A percentile compares a stretch with the other conserved stretches of the same genome.
Conservation (phyloP, 495 filamentous ascomycete species). For the Articulospora tetracladia region DNA sequence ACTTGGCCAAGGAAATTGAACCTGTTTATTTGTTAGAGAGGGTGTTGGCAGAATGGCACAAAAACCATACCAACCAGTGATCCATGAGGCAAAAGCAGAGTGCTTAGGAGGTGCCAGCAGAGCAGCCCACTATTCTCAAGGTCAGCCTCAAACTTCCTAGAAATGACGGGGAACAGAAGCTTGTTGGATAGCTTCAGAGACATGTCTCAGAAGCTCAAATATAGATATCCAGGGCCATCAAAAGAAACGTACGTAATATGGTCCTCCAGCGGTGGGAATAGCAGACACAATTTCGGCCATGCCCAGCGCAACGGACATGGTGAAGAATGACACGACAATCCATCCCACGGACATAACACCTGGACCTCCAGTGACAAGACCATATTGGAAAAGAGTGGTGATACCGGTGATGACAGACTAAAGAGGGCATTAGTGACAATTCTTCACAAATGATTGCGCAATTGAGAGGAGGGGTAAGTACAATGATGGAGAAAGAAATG, state of each 20-base stretch:
- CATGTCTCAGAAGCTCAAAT: no score
- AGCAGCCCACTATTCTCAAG: constrained; percentile 44
- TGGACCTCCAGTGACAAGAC: constrained; percentile 53
- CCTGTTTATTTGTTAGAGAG: constrained; percentile 17
- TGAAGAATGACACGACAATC: constrained; percentile 57
- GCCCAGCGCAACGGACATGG: constrained; percentile 52
- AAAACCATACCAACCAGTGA: constrained; percentile 52
- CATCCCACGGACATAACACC: constrained; percentile 53
- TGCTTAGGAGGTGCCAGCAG: constrained; percentile 52
- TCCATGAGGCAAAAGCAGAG: constrained; percentile 58
- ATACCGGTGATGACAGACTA: constrained; percentile 61
- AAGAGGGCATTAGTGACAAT: constrained; percentile 4
- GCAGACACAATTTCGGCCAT: constrained; percentile 68
- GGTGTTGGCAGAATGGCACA: not conserved
- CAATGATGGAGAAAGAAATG: constrained; percentile 64
- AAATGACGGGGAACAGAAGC: not conserved
- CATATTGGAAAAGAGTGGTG: constrained; percentile 54
- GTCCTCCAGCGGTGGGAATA: constrained; percentile 59
- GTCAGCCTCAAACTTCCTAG: not conserved
- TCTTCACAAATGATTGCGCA: not conserved
- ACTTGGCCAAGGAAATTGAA: constrained; percentile 58
- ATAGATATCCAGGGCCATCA: no score
- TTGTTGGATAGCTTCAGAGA: no score
- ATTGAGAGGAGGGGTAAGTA: constrained; percentile 20
- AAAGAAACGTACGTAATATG: constrained; percentile 43